Evolutionary conservation across 2,329 filamentous ascomycete genomes (phyloP).

Genomic region (Davidsoniella australis): DNA sequence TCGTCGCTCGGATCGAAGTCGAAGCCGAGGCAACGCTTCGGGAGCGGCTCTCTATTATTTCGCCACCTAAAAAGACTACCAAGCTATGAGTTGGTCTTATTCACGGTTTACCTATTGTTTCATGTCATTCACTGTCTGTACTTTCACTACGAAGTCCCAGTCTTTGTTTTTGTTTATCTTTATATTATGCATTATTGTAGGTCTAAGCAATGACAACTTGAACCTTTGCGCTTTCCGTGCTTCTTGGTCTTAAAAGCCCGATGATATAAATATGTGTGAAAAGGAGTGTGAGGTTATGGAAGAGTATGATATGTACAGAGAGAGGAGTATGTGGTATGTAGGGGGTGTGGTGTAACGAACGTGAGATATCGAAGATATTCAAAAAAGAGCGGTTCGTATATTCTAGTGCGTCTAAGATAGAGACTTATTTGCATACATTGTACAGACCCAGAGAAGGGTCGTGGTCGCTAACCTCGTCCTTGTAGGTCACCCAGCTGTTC

Average conservation of each 20-base stretch:
- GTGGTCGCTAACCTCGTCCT: constrained; percentile 46
- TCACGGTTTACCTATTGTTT: neutral
- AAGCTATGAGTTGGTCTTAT: constrained; percentile 33
- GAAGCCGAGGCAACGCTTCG: constrained; percentile 53
- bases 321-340: no score
- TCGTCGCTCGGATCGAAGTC: constrained; percentile 57
- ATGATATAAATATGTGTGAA: no score
- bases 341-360: no score
- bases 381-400: no score
- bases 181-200: no score
- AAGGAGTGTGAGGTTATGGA: no score
- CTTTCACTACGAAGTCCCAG: no score
- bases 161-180: neutral
- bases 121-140: neutral
- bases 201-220: no score
- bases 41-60: constrained; percentile 39
- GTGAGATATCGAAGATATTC: neutral
- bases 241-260: neutral
- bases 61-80: constrained; percentile 27
- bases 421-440: constrained; percentile 34
- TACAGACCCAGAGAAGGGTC: constrained; percentile 50
- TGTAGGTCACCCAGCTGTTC: constrained; percentile 47
- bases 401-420: neutral
- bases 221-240: no score
- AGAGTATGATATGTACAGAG: no score